Evolutionary conservation across 345 rosid species (phyloP).

Genomic region (Acer negundo): DNA sequence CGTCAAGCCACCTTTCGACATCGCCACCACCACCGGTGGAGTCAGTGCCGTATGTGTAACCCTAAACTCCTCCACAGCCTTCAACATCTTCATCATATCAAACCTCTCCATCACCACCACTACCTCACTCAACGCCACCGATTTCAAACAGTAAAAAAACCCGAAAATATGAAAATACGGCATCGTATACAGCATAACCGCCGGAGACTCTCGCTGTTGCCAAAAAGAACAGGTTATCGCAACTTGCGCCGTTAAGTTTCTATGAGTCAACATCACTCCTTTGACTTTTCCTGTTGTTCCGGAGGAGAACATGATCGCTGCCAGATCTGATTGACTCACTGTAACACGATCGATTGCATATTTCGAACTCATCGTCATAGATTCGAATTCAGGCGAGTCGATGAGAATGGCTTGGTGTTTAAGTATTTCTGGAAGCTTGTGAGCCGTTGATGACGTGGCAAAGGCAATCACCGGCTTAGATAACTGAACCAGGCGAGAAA

Average conservation of each 20-base stretch:
- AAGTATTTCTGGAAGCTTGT: slow-evolving; percentile 24
- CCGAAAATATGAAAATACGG: slow-evolving; percentile 35
- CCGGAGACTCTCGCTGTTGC: slow-evolving; percentile 14
- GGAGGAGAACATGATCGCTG: slow-evolving; percentile 41
- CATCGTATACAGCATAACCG: slow-evolving; percentile 24
- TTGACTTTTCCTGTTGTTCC: slow-evolving; percentile 44
- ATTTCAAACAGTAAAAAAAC: slow-evolving; percentile 20
- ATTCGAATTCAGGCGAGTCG: slow-evolving; percentile 34
- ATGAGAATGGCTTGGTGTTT: slow-evolving; percentile 17
- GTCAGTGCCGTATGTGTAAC: slow-evolving; percentile 25
- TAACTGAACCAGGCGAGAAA: slow-evolving; percentile 21
- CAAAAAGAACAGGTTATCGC: background rate
- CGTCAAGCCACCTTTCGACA: slow-evolving; percentile 18
- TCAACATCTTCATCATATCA: slow-evolving; percentile 30
- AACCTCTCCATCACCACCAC: slow-evolving; percentile 38
- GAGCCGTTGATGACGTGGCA: slow-evolving; percentile 25
- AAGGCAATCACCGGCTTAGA: slow-evolving; percentile 32
- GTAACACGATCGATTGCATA: background rate
- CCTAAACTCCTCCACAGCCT: slow-evolving; percentile 25
- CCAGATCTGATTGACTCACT: slow-evolving; percentile 32
- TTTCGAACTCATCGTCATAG: slow-evolving; percentile 1
- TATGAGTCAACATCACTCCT: slow-evolving; percentile 43
- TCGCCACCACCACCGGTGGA: slow-evolving; percentile 31
- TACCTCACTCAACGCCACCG: slow-evolving; percentile 29
- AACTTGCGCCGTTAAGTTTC: slow-evolving; percentile 24